Conservation (phyloP, 2,329 filamentous ascomycete genomes). For the Trichoderma pleuroti region DNA sequence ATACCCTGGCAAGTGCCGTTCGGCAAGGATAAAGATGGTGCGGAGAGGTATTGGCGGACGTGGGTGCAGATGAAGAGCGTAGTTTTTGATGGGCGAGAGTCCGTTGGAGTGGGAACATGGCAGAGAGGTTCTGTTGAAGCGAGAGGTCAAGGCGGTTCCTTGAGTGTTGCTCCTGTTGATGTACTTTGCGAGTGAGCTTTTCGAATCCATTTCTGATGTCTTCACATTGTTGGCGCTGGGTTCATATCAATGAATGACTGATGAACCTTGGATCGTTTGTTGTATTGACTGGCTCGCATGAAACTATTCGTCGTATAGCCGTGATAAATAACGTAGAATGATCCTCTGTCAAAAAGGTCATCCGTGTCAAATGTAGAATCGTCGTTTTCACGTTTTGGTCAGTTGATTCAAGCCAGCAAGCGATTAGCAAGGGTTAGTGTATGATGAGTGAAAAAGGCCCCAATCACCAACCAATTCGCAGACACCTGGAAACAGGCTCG, state of each 20-base stretch:
- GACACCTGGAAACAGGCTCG: neutral
- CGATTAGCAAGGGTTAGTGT: too few relatives aligned
- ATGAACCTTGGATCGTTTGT: neutral
- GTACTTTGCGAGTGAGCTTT: neutral
- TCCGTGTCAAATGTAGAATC: neutral
- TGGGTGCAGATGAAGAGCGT: neutral
- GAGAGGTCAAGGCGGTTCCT: neutral
- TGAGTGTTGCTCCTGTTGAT: neutral
- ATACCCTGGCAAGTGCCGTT: neutral
- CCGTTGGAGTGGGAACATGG: neutral
- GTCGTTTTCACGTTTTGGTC: neutral
- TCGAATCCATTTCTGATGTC: fast-evolving
- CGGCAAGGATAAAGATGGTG: neutral
- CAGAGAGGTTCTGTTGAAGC: neutral
- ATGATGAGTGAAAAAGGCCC: neutral
- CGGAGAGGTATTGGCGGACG: neutral
- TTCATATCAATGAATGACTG: neutral
- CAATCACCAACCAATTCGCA: neutral
- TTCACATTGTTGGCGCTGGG: neutral
- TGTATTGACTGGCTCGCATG: neutral
- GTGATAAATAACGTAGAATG: neutral
- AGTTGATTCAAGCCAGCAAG: neutral
- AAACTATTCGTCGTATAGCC: neutral
- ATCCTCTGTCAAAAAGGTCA: neutral
- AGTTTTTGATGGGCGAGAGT: neutral